Conservation (phyloP, 352 stramenopile genomes). For the Poterioochromonas sp. region DNA sequence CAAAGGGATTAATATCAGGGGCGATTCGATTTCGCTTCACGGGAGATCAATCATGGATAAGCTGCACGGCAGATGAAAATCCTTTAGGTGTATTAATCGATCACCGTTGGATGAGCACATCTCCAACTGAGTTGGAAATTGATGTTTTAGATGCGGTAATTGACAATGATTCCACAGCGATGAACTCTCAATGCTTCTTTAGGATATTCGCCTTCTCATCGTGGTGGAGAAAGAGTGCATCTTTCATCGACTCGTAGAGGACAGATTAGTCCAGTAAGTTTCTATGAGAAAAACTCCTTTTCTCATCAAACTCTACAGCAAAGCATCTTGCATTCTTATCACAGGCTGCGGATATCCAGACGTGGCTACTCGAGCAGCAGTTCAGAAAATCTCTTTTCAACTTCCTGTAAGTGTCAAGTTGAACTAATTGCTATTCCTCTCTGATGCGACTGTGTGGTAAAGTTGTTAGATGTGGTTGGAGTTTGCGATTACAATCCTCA, state of each 20-base stretch:
- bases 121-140: neutral
- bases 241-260: neutral
- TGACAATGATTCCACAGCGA: no score
- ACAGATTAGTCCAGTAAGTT: neutral
- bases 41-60: neutral
- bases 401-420: neutral
- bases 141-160: neutral
- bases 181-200: no score
- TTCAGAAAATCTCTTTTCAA: neutral
- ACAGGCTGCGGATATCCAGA: neutral
- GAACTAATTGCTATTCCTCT: no score
- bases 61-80: neutral
- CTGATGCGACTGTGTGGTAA: no score
- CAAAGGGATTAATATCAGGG: neutral
- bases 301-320: neutral
- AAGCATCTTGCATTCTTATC: neutral
- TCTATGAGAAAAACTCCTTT: neutral
- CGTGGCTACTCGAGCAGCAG: neutral
- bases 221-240: neutral
- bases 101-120: neutral
- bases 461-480: neutral
- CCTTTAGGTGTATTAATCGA: neutral
- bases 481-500: neutral
- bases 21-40: neutral
- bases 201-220: no score